Evolutionary conservation across 2,329 filamentous ascomycete species (phyloP).

Genomic region (Sporothrix mexicana): DNA sequence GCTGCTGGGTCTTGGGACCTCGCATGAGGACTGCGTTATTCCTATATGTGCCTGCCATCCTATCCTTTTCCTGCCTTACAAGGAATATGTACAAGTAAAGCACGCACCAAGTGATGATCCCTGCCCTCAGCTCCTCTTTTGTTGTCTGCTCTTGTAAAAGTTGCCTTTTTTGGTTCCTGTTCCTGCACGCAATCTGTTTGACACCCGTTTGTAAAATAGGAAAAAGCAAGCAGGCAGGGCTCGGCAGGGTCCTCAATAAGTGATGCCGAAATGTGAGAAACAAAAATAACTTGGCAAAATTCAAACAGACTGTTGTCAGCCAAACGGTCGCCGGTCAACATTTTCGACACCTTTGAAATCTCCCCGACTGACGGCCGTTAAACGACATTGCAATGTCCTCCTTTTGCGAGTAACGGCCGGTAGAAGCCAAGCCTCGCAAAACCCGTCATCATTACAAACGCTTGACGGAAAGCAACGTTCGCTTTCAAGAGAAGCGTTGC

Average conservation of each 20-base stretch:
- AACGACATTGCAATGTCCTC: background rate
- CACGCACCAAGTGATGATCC: background rate
- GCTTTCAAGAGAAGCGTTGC: background rate
- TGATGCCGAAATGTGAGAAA: background rate
- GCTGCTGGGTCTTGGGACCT: background rate
- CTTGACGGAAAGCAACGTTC: background rate
- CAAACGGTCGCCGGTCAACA: background rate
- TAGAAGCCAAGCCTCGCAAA: background rate
- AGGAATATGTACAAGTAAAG: background rate
- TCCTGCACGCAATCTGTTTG: slow-evolving; percentile 28
- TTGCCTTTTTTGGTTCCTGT: background rate
- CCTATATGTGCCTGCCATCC: background rate
- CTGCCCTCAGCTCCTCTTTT: slow-evolving; percentile 14
- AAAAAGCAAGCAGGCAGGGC: background rate
- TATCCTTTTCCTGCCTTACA: background rate
- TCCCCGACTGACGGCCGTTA: background rate
- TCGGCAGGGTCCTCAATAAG: background rate
- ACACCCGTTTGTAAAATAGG: slow-evolving; percentile 24
- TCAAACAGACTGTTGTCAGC: background rate
- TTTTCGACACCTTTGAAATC: background rate
- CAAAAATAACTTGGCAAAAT: background rate
- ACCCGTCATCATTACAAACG: background rate
- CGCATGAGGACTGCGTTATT: slow-evolving; percentile 1
- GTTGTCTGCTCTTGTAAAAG: background rate
- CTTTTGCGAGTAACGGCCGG: background rate